A percentile compares a stretch with the other conserved stretches of the same genome.
Evolutionary conservation across 441 rosid genomes (phyloP).

Genomic region (Euphorbia corollata): DNA sequence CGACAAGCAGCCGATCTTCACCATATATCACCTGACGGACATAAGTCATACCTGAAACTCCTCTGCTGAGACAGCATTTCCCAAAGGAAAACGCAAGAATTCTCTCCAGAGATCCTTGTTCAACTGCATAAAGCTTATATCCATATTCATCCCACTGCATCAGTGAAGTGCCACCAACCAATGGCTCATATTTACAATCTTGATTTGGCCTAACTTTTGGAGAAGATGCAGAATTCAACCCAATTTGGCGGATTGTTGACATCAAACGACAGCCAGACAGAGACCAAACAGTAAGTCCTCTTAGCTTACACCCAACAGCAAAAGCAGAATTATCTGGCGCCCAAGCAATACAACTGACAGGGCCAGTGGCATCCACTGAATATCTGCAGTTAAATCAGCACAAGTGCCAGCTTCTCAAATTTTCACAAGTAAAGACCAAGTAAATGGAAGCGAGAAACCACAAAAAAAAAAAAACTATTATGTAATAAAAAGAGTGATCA

Average conservation of each 20-base stretch:
- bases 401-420: neutral
- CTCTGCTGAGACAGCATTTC: conserved; percentile 90
- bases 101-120: conserved; percentile 79
- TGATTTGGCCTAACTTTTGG: conserved; percentile 63
- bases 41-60: conserved; percentile 91
- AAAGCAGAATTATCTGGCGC: conserved; percentile 97
- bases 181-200: conserved; percentile 77
- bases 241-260: conserved; percentile 96
- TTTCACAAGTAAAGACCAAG: neutral
- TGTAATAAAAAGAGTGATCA: neutral
- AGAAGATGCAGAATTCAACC: conserved; percentile 77
- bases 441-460: conserved; percentile 1
- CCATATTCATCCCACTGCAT: conserved; percentile 98
- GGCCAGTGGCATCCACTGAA: conserved; percentile 84
- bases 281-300: conserved; percentile 98
- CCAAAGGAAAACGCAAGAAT: conserved; percentile 91
- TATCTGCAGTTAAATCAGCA: conserved; percentile 48
- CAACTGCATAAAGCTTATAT: conserved; percentile 82
- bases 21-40: conserved; percentile 95
- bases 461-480: neutral
- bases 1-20: conserved; percentile 91
- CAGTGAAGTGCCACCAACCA: conserved; percentile 78
- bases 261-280: conserved; percentile 96
- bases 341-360: conserved; percentile 90
- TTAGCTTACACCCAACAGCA: conserved; percentile 97